Evolutionary conservation across 305 asterid genomes (phyloP), one percentile per base, ranked within the genome.

Genomic region (Fraxinus albicans): DNA sequence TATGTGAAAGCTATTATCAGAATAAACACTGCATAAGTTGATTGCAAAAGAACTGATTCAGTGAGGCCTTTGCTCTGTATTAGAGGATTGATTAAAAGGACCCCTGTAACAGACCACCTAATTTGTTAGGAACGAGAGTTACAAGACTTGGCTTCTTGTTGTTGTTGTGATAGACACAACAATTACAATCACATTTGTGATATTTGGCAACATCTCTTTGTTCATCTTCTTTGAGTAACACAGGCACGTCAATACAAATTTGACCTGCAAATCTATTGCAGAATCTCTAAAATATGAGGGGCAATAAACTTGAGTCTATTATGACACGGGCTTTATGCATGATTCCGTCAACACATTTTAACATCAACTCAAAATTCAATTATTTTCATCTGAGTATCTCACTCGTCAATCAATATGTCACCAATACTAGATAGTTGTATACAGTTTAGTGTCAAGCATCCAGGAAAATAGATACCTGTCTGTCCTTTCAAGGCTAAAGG

Each of bases 401-500:
- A 76, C 40, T 70, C n/a, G 25, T 70, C 23, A 70, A 33, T 15
- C 76, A 69, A 69, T 70, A 69, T 44, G n/a, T 27, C 69, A 58
- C 47, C 33, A 17, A 73, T 53, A 55, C 40, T 33, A 55, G 7
- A 58, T 6, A 25, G 34, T 12, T 17, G 13, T 35, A 78, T 78
- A 58, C 47, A 53, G 75, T 44, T 63, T 7, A 82, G 25, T 70
- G 80, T 73, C 25, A 9, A 69, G 19, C 44, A 50, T 55, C 60
- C 44, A 80, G 72, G 23, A 17, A 55, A 17, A 67, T 29, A 74
- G 90, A 63, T 78, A 94, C 99, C 98, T 88, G 98, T 87, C 84
- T 94, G 97, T 78, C 98, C 99, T 91, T 90, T 93, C 89, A 94
- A 87, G 82, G 90, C 87, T 63, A 89, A 87, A 76, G 95, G 88